phyloP scores from a whole-genome alignment of 495 filamentous ascomycete species.

The Thozetella sp. region DNA sequence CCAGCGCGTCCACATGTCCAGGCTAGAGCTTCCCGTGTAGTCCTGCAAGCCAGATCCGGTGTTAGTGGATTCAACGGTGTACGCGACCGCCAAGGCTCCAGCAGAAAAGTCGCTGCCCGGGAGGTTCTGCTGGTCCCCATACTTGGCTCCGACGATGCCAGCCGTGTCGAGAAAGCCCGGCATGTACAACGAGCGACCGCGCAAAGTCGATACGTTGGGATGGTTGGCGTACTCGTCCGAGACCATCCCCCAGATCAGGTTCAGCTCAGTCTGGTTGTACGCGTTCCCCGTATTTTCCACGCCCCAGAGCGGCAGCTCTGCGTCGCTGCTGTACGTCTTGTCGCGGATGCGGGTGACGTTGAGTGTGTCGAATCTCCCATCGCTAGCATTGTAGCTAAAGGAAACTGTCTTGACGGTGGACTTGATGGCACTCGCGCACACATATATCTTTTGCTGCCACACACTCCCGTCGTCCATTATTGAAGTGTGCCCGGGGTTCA shows the following conservation, averaged over 20 bases:
- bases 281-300: slow-evolving; percentile 30
- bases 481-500: slow-evolving; percentile 20
- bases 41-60: slow-evolving; percentile 14
- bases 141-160: background rate
- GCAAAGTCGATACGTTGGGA: slow-evolving; percentile 26
- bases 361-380: slow-evolving; percentile 17
- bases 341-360: slow-evolving; percentile 17
- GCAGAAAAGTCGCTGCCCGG: slow-evolving; percentile 8
- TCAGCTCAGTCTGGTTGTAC: slow-evolving; percentile 15
- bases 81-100: background rate
- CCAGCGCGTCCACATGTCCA: slow-evolving; percentile 33
- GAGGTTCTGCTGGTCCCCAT: background rate
- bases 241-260: slow-evolving; percentile 37
- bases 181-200: slow-evolving; percentile 24
- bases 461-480: slow-evolving; percentile 28
- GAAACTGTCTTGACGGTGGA: slow-evolving; percentile 42
- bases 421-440: slow-evolving; percentile 37
- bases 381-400: slow-evolving; percentile 33
- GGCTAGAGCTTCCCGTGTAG: slow-evolving; percentile 25
- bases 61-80: slow-evolving; percentile 3
- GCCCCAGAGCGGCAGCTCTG: slow-evolving; percentile 30
- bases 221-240: slow-evolving; percentile 19
- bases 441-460: slow-evolving; percentile 41
- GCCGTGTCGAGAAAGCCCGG: slow-evolving; percentile 11
- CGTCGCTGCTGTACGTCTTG: slow-evolving; percentile 23